Evolutionary conservation across 169 alveolate genomes (phyloP).

Genomic region (Eimeria falciformis): DNA sequence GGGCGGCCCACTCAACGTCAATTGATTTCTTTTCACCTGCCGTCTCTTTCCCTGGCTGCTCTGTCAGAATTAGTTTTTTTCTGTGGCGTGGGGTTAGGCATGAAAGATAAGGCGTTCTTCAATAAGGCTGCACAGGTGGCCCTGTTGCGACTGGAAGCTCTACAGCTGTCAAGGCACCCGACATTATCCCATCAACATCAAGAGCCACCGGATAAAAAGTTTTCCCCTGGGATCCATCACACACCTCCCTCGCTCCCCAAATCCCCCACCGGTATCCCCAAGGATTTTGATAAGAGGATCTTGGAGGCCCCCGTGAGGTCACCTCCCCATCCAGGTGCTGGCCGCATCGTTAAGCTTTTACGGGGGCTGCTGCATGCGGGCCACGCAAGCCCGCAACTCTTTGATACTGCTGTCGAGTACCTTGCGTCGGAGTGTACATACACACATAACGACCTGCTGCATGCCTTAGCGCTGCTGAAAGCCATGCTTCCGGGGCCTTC

Average conservation of each 20-base stretch:
- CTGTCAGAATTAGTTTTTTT: neutral
- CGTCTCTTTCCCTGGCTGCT: neutral
- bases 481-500: neutral
- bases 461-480: neutral
- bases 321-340: neutral
- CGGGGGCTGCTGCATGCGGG: neutral
- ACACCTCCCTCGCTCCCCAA: no score
- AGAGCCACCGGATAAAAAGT: no score
- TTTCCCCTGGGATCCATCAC: no score
- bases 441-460: neutral
- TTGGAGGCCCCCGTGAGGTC: neutral
- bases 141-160: neutral
- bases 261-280: neutral
- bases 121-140: neutral
- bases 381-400: neutral
- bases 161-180: no score
- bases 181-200: no score
- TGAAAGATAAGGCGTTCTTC: neutral
- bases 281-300: neutral
- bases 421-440: neutral
- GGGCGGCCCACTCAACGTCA: neutral
- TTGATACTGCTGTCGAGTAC: neutral
- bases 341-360: neutral
- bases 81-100: neutral
- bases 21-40: neutral